Evolutionary conservation across 805 yeast species (phyloP), one percentile per base, ranked within the genome.

Genomic region (Candida oleophila): DNA sequence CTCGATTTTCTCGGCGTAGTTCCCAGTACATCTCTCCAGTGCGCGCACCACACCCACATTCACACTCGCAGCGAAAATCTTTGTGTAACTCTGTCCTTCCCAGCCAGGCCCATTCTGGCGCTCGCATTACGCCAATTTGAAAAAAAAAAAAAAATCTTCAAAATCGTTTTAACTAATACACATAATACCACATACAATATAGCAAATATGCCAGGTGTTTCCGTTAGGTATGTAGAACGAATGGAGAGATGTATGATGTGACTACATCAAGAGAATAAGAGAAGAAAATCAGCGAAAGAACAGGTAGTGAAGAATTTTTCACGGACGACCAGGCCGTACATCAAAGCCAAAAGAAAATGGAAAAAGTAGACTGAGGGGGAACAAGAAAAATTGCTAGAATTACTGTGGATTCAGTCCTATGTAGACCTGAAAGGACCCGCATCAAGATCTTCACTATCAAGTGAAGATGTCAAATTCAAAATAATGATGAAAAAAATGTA

Each of bases 191-290:
- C 19, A 41, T 38, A 41, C 43, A 41, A 48, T 50, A 62, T 60
- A 69, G 67, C 65, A 76, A 82, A 79, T 69, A 89, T 89, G 96
- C 87, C 96, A 83, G 96, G 96, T 88, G 91, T 85, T 84, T 85
- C 96, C 81, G 96, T 89, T 77, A 89, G 92, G 96, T 88, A 87
- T 71, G 96, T 87, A 53, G 22, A 38, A 3, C 9, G 40, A 21
- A 37, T 7, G 22, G 8, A n/a, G n/a, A n/a, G n/a, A n/a, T n/a
- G n/a, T n/a, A n/a, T n/a, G n/a, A n/a, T n/a, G n/a, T n/a, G n/a
- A 25, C 30, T 11, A 11, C 9, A 5, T 11, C 30, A 25, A 11
- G 30, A 25, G 11, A 25, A 25, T 25, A 25, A 11, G 9, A 11
- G 30, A 25, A 25, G 30, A 25, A 25, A 25, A 7, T 5, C 11